Conservation (phyloP, 164 flowering plant species). For the Echeveria elegans region DNA sequence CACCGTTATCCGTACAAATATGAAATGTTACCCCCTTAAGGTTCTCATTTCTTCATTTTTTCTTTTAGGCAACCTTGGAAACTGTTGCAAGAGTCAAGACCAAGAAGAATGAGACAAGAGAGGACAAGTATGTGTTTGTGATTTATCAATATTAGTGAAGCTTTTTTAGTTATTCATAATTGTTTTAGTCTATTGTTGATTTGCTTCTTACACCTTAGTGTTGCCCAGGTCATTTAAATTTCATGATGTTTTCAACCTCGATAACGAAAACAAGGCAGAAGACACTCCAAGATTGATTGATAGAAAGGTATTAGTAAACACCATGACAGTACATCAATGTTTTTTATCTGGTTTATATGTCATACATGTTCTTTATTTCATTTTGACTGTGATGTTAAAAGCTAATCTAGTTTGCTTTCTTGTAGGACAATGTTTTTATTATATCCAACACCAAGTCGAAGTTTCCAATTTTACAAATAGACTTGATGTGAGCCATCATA, state of each 20-base stretch:
- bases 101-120: slow-evolving; percentile 89
- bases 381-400: neutral
- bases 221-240: slow-evolving; percentile 60
- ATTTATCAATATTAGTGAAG: no score
- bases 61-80: slow-evolving; percentile 85
- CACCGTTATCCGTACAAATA: neutral
- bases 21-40: slow-evolving; percentile 4
- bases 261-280: slow-evolving; percentile 72
- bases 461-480: slow-evolving; percentile 77
- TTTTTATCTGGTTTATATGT: neutral
- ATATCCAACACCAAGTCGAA: slow-evolving; percentile 87
- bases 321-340: neutral
- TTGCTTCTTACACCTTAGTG: slow-evolving; percentile 1
- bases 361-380: neutral
- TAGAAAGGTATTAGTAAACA: slow-evolving; percentile 42
- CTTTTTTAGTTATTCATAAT: no score
- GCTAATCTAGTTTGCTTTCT: slow-evolving; percentile 4
- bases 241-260: slow-evolving; percentile 71
- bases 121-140: slow-evolving; percentile 67
- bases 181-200: neutral
- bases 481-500: slow-evolving; percentile 42
- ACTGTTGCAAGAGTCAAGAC: slow-evolving; percentile 90
- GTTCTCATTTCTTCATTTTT: slow-evolving; percentile 15
- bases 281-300: slow-evolving; percentile 85
- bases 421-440: slow-evolving; percentile 90